Base-by-base conservation (phyloP, 2,329 filamentous ascomycete genomes). In the Trichoderma sp. region DNA sequence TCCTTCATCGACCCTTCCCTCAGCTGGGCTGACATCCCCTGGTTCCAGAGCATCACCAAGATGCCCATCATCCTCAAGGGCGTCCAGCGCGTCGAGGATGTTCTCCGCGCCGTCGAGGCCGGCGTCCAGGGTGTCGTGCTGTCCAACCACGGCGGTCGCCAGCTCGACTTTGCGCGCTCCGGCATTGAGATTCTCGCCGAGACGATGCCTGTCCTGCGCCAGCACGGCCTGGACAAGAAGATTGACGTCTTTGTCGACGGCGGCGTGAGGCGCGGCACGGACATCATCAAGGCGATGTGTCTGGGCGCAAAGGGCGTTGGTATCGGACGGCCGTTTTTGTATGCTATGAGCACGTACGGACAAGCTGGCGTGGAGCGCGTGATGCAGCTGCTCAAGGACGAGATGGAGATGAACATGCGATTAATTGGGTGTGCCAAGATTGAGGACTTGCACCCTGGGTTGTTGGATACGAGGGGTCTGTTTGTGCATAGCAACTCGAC, bases 371-470 rank as follows among this genome's bases (percentile, higher is more conserved):
- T 98, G 23, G 93, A 97, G 78, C 88, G 93, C 39, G 96, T 96
- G 36, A 97, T 98, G 92, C 92, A 94, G 82, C 84, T 97, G 72
- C 87, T 97, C 76, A 94, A 93, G 84, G 96, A 98, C 78, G 96
- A 99, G 87, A 93, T 99, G 89, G 94, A 97, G 84, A 98, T 98
- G 95, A 96, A 95, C 79, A 98, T 99, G 96, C 90, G 96, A 7
- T 84, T 99, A 74, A 94, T 99, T 76, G 96, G 96, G 11, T 93
- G 90, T 72, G 88, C 87, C 23, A 90, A 83, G 73, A 81, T 99
- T 36, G 89, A 90, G 43, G 90, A 99, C 76, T 83, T 99, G 73
- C 93, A 92, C 73, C 92, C 95, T 0, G 90, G 90, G 30, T 83
- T 99, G 81, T 81, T 99, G 23, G 96, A 99, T 79, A 88, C 89